Evolutionary conservation across 164 flowering plant genomes (phyloP), one percentile per base, ranked within the genome.

Genomic region (Magnolia kwangsiensis): DNA sequence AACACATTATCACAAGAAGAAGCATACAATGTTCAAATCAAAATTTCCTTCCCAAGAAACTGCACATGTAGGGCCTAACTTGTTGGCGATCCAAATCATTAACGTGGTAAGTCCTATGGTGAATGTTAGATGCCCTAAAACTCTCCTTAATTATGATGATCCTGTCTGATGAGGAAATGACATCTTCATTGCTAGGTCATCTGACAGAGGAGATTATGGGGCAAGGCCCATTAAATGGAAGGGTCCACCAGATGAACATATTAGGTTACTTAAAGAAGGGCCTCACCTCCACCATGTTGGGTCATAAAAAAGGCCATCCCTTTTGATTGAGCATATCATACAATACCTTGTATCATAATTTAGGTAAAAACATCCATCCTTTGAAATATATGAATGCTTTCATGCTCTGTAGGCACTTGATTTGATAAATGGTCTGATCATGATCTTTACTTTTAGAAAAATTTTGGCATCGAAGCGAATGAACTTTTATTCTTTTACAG

Each of bases 401-500:
- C 13, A 55, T 55, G 61, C 10, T 55, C 18, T 55, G 45, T 55
- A 16, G 61, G 61, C 61, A 55, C 18, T 55, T 8, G 61, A 11
- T 11, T 55, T 55, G 14, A 55, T 55, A 37, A 37, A 37, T 37
- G 45, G 45, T 37, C 45, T 37, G 45, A 37, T 37, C 7, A 37
- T 37, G 45, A 37, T 37, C 45, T 37, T 37, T 37, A 19, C 18
- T 11, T 55, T 55, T 55, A 4, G 16, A 2, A 51, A 3, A 55
- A 55, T 8, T 55, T 55, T 10, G 19, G 18, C 10, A 11, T 11
- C 13, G 2, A 55, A 55, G 61, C 16, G 3, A 55, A 55, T 16
- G 45, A 45, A 59, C 10, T 77, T 8, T 58, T 16, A 4, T 24
- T 61, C 10, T 45, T 64, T 71, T 23, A 16, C 71, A 96, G 99